A percentile compares a stretch with the other conserved stretches of the same genome.
Conservation (phyloP, 345 rosid genomes). For the Xanthoceras sorbifolium region DNA sequence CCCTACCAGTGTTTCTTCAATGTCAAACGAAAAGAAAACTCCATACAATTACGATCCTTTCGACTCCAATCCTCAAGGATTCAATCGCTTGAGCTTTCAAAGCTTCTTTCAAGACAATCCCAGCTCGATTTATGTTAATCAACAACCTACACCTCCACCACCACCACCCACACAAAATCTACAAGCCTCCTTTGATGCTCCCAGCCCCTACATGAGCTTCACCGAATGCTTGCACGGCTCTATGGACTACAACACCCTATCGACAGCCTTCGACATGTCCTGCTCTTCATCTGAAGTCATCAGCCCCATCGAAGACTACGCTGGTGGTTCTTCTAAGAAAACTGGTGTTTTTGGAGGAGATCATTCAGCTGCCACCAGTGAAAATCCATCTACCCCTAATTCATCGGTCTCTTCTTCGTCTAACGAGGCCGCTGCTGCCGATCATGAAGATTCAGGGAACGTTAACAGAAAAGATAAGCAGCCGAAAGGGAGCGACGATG, state of each 20-base stretch:
- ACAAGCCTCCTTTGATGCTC: slow-evolving; percentile 17
- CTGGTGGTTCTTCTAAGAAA: not conserved
- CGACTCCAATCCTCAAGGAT: slow-evolving; percentile 20
- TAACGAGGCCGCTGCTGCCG: slow-evolving; percentile 32
- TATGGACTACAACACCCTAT: slow-evolving; percentile 31
- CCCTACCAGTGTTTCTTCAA: slow-evolving; percentile 12
- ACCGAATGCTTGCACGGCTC: slow-evolving; percentile 39
- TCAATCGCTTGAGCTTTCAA: slow-evolving; percentile 17
- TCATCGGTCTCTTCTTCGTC: slow-evolving; percentile 43
- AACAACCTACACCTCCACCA: slow-evolving; percentile 1
- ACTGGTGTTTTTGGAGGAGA: not conserved
- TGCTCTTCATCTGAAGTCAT: slow-evolving; percentile 45
- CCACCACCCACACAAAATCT: not conserved
- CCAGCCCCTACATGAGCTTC: slow-evolving; percentile 37
- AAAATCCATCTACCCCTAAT: slow-evolving; percentile 37
- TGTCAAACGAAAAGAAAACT: slow-evolving; percentile 38
- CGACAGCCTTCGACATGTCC: slow-evolving; percentile 41
- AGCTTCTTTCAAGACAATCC: slow-evolving; percentile 28
- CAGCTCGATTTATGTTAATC: slow-evolving; percentile 15
- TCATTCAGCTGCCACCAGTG: not conserved
- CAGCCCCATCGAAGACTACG: slow-evolving; percentile 26
- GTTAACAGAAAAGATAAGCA: slow-evolving; percentile 33
- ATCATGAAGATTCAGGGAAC: slow-evolving; percentile 30
- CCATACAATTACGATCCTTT: slow-evolving; percentile 37
- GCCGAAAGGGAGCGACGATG: slow-evolving; percentile 18